Percentiles rank a stretch among this genome's conserved stretches.
Evolutionary conservation across 495 filamentous ascomycete species (phyloP).

Genomic region (Glarea lozoyensis): DNA sequence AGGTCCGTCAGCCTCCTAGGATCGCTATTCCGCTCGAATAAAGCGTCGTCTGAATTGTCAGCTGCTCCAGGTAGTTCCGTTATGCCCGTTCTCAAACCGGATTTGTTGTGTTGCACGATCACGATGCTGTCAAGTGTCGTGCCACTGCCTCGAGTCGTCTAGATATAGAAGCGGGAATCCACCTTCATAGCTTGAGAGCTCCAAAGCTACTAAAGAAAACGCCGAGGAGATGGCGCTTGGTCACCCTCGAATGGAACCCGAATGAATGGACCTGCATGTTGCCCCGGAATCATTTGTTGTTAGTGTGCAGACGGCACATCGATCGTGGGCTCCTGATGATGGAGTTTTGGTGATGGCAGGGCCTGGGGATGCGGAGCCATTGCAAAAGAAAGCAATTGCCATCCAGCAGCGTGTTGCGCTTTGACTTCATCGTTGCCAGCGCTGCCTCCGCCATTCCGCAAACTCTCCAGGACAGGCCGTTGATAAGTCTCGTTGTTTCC

Average conservation of each 20-base stretch:
- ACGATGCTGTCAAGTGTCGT: constrained; percentile 1
- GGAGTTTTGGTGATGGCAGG: background rate
- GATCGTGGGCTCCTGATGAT: constrained; percentile 2
- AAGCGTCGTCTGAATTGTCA: background rate
- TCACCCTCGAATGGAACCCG: background rate
- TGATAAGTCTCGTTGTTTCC: background rate
- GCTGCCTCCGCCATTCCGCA: too few relatives aligned
- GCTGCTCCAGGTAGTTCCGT: constrained; percentile 1
- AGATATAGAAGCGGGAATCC: background rate
- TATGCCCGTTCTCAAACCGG: background rate
- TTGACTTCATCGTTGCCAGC: too few relatives aligned
- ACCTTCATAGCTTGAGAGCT: background rate
- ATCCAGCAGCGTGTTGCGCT: too few relatives aligned
- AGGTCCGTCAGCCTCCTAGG: background rate
- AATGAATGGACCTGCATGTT: constrained; percentile 1
- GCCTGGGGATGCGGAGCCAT: background rate
- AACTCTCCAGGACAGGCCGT: too few relatives aligned
- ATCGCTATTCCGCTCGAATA: background rate
- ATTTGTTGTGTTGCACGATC: background rate
- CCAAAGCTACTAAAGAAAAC: background rate
- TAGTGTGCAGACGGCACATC: background rate
- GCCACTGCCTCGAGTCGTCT: background rate
- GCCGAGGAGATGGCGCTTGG: background rate
- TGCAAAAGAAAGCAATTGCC: background rate
- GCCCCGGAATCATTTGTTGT: background rate